These are phyloP conservation scores for Alternaria angustiovoidea DNA, from an alignment of 2,329 filamentous ascomycete genomes.

Conservation along the genomic window DNA sequence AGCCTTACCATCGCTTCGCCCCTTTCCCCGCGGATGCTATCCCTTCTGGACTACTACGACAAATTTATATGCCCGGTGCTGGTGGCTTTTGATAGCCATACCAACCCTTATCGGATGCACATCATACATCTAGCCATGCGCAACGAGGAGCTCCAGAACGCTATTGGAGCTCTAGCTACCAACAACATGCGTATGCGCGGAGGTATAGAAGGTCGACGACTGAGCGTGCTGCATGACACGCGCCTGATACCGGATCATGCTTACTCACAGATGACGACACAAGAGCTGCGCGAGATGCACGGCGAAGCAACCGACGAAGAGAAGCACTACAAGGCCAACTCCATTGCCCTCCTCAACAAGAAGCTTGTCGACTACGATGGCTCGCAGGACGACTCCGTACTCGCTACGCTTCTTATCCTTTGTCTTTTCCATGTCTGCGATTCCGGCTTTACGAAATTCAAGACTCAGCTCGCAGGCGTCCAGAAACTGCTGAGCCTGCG, in stretches of 20 bases:
- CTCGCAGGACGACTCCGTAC: conserved; percentile 83
- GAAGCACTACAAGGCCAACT: conserved; percentile 82
- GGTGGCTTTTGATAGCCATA: conserved; percentile 84
- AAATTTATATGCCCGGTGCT: conserved; percentile 91
- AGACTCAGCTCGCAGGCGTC: conserved; percentile 90
- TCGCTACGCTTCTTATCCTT: conserved; percentile 85
- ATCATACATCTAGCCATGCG: conserved; percentile 78
- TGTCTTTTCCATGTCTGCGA: conserved; percentile 95
- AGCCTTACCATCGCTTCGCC: conserved; percentile 62
- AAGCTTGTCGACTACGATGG: conserved; percentile 79
- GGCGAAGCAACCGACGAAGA: conserved; percentile 75
- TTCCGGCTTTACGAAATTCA: conserved; percentile 90
- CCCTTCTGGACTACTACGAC: conserved; percentile 92
- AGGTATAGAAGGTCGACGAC: conserved; percentile 61
- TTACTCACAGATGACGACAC: conserved; percentile 48
- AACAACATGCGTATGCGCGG: conserved; percentile 90
- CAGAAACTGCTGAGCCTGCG: conserved; percentile 87
- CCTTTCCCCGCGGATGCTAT: conserved; percentile 80
- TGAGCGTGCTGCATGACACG: conserved; percentile 42
- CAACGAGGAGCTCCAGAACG: conserved; percentile 87
- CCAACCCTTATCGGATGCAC: conserved; percentile 84
- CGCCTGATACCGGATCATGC: conserved; percentile 48
- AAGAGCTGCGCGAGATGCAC: conserved; percentile 50
- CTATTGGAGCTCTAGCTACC: conserved; percentile 85
- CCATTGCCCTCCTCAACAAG: conserved; percentile 82